phyloP scores from a whole-genome alignment of 2,329 filamentous ascomycete species.

The Sarocladium oryzae region DNA sequence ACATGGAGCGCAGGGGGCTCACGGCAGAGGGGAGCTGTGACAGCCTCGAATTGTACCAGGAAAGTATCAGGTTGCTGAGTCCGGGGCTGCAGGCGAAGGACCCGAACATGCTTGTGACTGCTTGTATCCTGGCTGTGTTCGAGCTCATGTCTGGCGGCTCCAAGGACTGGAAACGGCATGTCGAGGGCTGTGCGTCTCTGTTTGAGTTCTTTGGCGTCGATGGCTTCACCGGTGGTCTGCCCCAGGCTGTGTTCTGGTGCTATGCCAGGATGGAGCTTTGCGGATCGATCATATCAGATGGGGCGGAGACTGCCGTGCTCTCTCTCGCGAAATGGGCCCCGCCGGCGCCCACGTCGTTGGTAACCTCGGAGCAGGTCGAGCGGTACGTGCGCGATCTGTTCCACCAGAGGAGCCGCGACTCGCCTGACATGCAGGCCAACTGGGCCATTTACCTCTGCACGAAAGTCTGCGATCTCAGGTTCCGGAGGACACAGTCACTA shows the following conservation, averaged over 20 bases:
- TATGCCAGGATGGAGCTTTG: slow-evolving; percentile 53
- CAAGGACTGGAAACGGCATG: slow-evolving; percentile 46
- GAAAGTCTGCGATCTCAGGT: slow-evolving; percentile 30
- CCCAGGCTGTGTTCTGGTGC: slow-evolving; percentile 51
- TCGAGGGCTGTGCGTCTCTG: slow-evolving; percentile 49
- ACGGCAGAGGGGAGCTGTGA: slow-evolving; percentile 37
- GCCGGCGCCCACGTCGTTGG: slow-evolving; percentile 12
- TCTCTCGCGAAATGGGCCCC: slow-evolving; percentile 43
- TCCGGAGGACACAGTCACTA: slow-evolving; percentile 21
- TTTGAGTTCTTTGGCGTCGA: slow-evolving; percentile 44
- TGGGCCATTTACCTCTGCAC: slow-evolving; percentile 47
- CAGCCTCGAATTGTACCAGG: slow-evolving; percentile 47
- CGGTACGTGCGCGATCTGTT: slow-evolving; percentile 14
- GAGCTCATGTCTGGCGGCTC: slow-evolving; percentile 43
- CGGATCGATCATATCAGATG: slow-evolving; percentile 29
- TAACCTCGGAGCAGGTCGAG: slow-evolving; percentile 18
- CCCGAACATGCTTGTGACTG: slow-evolving; percentile 31
- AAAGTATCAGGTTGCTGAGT: slow-evolving; percentile 28
- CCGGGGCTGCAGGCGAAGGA: slow-evolving; percentile 36
- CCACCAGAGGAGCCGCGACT: slow-evolving; percentile 20
- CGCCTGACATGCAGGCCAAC: slow-evolving; percentile 45
- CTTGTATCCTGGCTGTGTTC: slow-evolving; percentile 39
- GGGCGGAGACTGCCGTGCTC: slow-evolving; percentile 41
- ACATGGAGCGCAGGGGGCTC: slow-evolving; percentile 43
- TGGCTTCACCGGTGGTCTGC: slow-evolving; percentile 35